Evolutionary conservation across 2,329 filamentous ascomycete genomes (phyloP).

Genomic region (Gaeumannomyces tritici): DNA sequence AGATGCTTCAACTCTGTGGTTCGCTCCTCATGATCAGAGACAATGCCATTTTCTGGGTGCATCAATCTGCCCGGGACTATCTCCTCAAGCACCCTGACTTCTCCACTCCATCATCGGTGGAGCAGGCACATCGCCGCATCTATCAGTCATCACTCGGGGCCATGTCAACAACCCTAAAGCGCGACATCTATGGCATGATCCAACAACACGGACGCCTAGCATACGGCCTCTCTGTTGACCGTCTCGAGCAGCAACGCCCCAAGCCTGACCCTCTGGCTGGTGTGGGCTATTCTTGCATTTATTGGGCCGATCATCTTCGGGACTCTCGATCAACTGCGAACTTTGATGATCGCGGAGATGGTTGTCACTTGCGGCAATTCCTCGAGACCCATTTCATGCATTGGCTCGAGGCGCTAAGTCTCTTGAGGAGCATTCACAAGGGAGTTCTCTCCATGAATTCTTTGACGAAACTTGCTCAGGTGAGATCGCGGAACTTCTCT

Average conservation of each 20-base stretch:
- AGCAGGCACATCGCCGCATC: no score
- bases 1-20: conserved; percentile 17
- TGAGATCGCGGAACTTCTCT: no score
- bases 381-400: not conserved
- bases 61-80: conserved; percentile 34
- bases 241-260: conserved; percentile 8
- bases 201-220: conserved; percentile 1
- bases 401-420: not conserved
- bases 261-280: conserved; percentile 16
- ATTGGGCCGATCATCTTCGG: conserved; percentile 23
- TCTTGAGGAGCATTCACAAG: not conserved
- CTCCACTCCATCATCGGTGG: conserved; percentile 17
- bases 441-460: not conserved
- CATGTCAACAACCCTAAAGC: conserved; percentile 18
- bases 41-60: conserved; percentile 23
- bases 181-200: conserved; percentile 24
- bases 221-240: conserved; percentile 11
- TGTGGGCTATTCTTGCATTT: conserved; percentile 20
- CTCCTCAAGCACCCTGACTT: conserved; percentile 13
- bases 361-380: not conserved
- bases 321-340: not conserved
- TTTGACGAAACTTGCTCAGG: no score
- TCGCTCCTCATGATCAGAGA: conserved; percentile 25
- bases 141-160: conserved; percentile 4
- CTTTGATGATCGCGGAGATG: not conserved